Conservation (phyloP, 2,329 filamentous ascomycete genomes). For the Fusarium nodosum region DNA sequence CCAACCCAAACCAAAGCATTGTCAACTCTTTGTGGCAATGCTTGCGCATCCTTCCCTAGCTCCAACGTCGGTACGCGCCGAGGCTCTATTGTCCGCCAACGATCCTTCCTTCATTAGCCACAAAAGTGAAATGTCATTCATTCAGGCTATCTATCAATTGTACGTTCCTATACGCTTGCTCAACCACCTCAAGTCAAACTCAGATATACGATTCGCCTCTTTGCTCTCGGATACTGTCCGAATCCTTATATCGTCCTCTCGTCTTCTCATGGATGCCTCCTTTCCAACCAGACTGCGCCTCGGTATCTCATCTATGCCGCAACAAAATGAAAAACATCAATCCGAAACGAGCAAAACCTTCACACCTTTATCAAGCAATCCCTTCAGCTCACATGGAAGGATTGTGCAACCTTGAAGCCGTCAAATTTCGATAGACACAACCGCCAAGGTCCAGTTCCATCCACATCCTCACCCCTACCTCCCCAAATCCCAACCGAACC, state of each 20-base stretch:
- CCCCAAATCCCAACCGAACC: constrained; percentile 3
- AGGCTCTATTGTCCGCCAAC: constrained; percentile 1
- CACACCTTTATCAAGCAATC: constrained; percentile 18
- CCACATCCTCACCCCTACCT: neutral
- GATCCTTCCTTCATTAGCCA: constrained; percentile 2
- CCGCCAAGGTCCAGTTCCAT: constrained; percentile 11
- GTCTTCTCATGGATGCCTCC: constrained; percentile 6
- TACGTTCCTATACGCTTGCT: constrained; percentile 5
- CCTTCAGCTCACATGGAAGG: constrained; percentile 4
- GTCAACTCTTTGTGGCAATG: constrained; percentile 20
- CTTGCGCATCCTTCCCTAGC: constrained; percentile 22
- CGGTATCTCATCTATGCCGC: constrained; percentile 34
- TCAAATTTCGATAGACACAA: neutral
- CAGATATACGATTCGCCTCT: constrained; percentile 8
- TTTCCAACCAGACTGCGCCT: constrained; percentile 30
- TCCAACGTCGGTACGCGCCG: constrained; percentile 21
- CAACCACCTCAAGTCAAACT: neutral
- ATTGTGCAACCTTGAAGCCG: constrained; percentile 12
- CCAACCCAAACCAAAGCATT: constrained; percentile 13
- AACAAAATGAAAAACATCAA: constrained; percentile 12
- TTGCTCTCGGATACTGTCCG: constrained; percentile 41
- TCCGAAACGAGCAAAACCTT: constrained; percentile 11
- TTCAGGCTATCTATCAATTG: constrained; percentile 13
- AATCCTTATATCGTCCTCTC: constrained; percentile 22
- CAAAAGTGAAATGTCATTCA: constrained; percentile 6